phyloP scores from a whole-genome alignment of 768 basidiomycete species.

The Porpolomopsis calyptriformis region DNA sequence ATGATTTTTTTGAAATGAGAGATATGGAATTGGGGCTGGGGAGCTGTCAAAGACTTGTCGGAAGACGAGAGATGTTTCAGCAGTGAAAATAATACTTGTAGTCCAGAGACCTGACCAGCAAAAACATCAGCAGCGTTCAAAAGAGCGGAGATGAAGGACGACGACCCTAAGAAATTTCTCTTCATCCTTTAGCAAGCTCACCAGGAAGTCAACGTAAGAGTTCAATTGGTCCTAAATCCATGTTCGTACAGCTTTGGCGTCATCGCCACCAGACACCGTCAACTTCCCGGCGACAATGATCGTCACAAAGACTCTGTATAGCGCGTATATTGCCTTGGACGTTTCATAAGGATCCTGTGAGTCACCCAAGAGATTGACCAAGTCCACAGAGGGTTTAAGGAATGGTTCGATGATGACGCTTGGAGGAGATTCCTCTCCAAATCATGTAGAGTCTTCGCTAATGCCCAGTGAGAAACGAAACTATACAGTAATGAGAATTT shows the following conservation, averaged over 20 bases:
- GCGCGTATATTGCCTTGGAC: conserved; percentile 69
- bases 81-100: conserved; percentile 69
- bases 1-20: conserved; percentile 59
- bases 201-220: conserved; percentile 57
- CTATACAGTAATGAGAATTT: too few species aligned
- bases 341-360: conserved; percentile 43
- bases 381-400: conserved; percentile 69
- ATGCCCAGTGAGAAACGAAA: too few species aligned
- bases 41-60: conserved; percentile 32
- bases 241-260: conserved; percentile 52
- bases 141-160: background rate
- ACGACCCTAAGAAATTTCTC: conserved; percentile 63
- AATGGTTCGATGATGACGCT: conserved; percentile 48
- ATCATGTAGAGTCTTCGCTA: conserved; percentile 23
- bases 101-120: conserved; percentile 44
- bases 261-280: conserved; percentile 34
- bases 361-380: conserved; percentile 60
- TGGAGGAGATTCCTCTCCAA: conserved; percentile 48
- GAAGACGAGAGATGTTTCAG: conserved; percentile 65
- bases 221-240: conserved; percentile 78
- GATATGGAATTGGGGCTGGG: conserved; percentile 56
- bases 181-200: conserved; percentile 62
- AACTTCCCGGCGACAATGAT: conserved; percentile 53
- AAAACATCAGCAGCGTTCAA: background rate
- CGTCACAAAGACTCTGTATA: conserved; percentile 67